Percentiles rank a stretch among this genome's conserved stretches.
Evolutionary conservation across 1,284 basidiomycete species (phyloP).

Genomic region (Papiliotrema flavescens): DNA sequence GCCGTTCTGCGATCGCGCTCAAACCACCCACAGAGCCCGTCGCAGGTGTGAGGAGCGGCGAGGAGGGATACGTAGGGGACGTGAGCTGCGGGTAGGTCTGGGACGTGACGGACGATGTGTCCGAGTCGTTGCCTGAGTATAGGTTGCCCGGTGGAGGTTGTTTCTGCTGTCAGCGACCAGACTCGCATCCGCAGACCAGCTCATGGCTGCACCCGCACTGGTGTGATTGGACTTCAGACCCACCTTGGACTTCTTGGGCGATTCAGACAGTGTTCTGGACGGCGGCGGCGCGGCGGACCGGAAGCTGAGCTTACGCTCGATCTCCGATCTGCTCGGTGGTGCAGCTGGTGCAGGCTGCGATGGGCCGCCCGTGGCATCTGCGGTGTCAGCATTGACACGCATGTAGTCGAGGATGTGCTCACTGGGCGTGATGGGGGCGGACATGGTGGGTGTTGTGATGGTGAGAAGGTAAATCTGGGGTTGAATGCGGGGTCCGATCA

Average conservation of each 20-base stretch:
- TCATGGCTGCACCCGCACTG: not conserved
- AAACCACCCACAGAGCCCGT: constrained; percentile 23
- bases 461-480: no score
- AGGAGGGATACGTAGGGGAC: constrained; percentile 7
- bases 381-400: not conserved
- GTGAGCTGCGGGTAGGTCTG: constrained; percentile 4
- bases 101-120: constrained; percentile 65
- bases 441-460: not conserved
- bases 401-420: no score
- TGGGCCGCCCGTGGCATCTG: not conserved
- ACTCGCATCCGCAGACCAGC: no score
- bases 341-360: constrained; percentile 50
- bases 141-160: constrained; percentile 8
- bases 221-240: not conserved
- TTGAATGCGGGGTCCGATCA: no score
- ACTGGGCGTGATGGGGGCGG: not conserved
- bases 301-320: constrained; percentile 79
- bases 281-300: constrained; percentile 49
- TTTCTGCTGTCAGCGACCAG: constrained; percentile 2
- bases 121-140: constrained; percentile 70
- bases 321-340: constrained; percentile 78
- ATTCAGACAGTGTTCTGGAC: constrained; percentile 7
- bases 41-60: constrained; percentile 24
- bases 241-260: constrained; percentile 30
- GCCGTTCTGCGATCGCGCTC: constrained; percentile 32